Percentiles rank a stretch among this genome's conserved stretches.
phyloP scores from a whole-genome alignment of 169 alveolate species.

The Plasmodium ovale region DNA sequence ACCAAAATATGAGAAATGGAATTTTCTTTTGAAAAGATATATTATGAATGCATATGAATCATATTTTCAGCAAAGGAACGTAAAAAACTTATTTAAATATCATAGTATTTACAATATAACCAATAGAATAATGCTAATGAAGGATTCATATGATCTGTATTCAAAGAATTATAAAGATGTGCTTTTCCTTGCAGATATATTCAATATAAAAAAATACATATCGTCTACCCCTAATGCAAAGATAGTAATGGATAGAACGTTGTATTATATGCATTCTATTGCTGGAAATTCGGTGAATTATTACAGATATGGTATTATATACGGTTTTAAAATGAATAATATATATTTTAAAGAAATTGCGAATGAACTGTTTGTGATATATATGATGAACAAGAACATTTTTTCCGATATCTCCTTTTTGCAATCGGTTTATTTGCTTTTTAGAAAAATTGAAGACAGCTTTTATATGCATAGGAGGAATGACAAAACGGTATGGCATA shows the following conservation, averaged over 20 bases:
- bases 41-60: conserved; percentile 6
- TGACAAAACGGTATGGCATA: conserved; percentile 23
- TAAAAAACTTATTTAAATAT: conserved; percentile 18
- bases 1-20: conserved; percentile 20
- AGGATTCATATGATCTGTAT: conserved; percentile 38
- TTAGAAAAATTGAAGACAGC: conserved; percentile 28
- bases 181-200: conserved; percentile 48
- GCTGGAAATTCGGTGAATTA: conserved; percentile 31
- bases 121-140: conserved; percentile 45
- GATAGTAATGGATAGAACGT: not conserved
- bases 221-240: conserved; percentile 1
- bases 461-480: conserved; percentile 28
- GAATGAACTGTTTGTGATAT: conserved; percentile 9
- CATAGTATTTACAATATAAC: conserved; percentile 16
- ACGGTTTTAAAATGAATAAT: conserved; percentile 34
- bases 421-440: conserved; percentile 32
- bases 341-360: conserved; percentile 17
- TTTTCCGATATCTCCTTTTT: conserved; percentile 35
- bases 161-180: conserved; percentile 26
- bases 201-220: conserved; percentile 22
- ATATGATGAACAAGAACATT: conserved; percentile 6
- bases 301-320: conserved; percentile 57
- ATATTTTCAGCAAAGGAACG: conserved; percentile 46
- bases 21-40: not conserved
- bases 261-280: conserved; percentile 1